phyloP scores from a whole-genome alignment of 2,329 filamentous ascomycete species.

The Aphanocladium album region DNA sequence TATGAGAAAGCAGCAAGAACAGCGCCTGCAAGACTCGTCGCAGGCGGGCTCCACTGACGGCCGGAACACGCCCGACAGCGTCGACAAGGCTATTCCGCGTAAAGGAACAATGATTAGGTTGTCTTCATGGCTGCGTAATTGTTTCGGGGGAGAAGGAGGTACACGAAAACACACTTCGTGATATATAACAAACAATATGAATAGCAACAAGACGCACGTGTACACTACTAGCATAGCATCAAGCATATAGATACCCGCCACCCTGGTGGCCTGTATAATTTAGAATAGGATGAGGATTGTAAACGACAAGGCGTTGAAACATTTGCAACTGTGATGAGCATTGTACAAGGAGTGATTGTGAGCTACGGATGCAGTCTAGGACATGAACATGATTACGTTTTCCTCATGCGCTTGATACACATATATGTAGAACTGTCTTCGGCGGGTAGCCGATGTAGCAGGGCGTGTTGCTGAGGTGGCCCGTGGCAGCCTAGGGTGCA shows the following conservation, averaged over 20 bases:
- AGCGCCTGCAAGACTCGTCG: neutral
- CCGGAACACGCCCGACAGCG: conserved; percentile 8
- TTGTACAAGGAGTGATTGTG: neutral
- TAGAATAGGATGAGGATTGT: neutral
- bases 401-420: too few species aligned
- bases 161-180: neutral
- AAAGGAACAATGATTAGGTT: conserved; percentile 7
- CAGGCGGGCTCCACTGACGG: conserved; percentile 2
- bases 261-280: neutral
- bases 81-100: neutral
- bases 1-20: conserved; percentile 20
- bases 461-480: neutral
- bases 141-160: conserved; percentile 2
- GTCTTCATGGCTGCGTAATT: conserved; percentile 16
- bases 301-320: neutral
- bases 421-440: too few species aligned
- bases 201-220: neutral
- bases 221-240: conserved; percentile 10
- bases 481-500: neutral
- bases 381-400: too few species aligned
- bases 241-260: conserved; percentile 12
- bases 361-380: too few species aligned
- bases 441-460: neutral
- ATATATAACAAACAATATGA: conserved; percentile 1
- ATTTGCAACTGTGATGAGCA: neutral